Evolutionary conservation across 768 basidiomycete species (phyloP).

Genomic region (Pleurotus sapidus): DNA sequence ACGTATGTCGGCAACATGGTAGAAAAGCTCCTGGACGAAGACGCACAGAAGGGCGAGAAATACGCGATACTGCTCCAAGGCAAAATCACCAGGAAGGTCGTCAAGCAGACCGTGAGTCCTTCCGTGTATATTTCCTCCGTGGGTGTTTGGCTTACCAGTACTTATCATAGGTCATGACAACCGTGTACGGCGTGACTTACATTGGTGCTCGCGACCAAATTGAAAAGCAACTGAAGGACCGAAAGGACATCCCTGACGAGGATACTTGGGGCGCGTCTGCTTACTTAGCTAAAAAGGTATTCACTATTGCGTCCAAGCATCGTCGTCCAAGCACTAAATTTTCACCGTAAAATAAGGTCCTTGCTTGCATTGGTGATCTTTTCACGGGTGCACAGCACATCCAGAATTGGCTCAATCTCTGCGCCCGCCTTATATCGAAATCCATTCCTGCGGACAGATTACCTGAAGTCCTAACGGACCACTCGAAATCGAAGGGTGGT

Average conservation of each 20-base stretch:
- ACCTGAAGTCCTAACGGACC: conserved; percentile 35
- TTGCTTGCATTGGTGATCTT: conserved; percentile 84
- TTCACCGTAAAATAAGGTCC: conserved; percentile 37
- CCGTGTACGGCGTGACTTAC: conserved; percentile 97
- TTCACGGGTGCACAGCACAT: conserved; percentile 92
- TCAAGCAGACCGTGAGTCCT: conserved; percentile 89
- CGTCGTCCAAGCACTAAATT: background rate
- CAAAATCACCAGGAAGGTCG: conserved; percentile 88
- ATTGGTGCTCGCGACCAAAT: conserved; percentile 95
- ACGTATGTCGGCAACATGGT: conserved; percentile 88
- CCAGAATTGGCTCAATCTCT: conserved; percentile 85
- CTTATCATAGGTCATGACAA: conserved; percentile 83
- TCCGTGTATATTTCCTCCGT: background rate
- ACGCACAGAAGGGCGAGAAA: conserved; percentile 47
- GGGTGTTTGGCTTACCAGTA: background rate
- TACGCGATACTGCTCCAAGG: conserved; percentile 65
- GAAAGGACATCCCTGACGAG: conserved; percentile 68
- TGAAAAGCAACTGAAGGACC: conserved; percentile 79
- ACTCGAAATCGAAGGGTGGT: conserved; percentile 8
- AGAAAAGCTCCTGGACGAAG: conserved; percentile 58
- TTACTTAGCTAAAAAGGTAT: conserved; percentile 78
- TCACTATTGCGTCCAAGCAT: conserved; percentile 1
- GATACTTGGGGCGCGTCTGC: conserved; percentile 70
- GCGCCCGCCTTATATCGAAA: conserved; percentile 82
- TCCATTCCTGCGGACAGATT: conserved; percentile 77